Evolutionary conservation across 2,329 filamentous ascomycete species (phyloP).

Genomic region (Pseudocercospora pini-densiflorae): DNA sequence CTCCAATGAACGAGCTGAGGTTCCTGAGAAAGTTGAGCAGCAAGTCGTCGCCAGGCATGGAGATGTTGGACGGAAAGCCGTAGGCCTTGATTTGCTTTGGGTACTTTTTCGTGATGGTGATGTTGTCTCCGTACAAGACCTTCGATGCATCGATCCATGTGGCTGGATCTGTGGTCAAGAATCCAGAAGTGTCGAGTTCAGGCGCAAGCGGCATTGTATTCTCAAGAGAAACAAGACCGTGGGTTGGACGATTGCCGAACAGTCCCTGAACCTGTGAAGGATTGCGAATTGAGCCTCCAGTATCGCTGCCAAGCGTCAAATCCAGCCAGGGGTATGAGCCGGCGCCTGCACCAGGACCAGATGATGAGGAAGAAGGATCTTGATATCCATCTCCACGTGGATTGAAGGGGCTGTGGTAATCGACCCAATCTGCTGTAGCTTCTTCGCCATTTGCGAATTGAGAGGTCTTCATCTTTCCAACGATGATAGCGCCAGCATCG

Average conservation of each 20-base stretch:
- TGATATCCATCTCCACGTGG: conserved; percentile 52
- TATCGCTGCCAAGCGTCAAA: conserved; percentile 55
- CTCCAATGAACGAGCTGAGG: conserved; percentile 49
- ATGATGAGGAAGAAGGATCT: conserved; percentile 53
- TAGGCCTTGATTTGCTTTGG: conserved; percentile 49
- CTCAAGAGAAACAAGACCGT: conserved; percentile 52
- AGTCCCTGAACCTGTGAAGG: conserved; percentile 55
- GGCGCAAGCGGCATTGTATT: conserved; percentile 56
- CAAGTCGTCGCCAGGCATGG: conserved; percentile 44
- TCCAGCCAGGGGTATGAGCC: conserved; percentile 57
- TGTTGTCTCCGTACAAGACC: conserved; percentile 51
- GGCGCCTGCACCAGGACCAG: conserved; percentile 53
- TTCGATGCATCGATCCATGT: conserved; percentile 51
- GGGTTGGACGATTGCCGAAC: conserved; percentile 56
- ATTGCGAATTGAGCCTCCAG: conserved; percentile 55
- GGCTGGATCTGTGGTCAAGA: conserved; percentile 51
- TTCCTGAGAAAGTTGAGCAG: conserved; percentile 50
- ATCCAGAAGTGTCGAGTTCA: conserved; percentile 53
- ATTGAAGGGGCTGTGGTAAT: conserved; percentile 51
- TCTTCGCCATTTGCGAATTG: conserved; percentile 52
- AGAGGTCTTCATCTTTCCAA: conserved; percentile 53
- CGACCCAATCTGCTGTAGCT: conserved; percentile 58
- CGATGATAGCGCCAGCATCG: conserved; percentile 60
- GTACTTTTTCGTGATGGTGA: conserved; percentile 48
- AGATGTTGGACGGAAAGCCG: conserved; percentile 47